Base-by-base conservation (phyloP, 305 asterid genomes). In the Striga hermonthica region DNA sequence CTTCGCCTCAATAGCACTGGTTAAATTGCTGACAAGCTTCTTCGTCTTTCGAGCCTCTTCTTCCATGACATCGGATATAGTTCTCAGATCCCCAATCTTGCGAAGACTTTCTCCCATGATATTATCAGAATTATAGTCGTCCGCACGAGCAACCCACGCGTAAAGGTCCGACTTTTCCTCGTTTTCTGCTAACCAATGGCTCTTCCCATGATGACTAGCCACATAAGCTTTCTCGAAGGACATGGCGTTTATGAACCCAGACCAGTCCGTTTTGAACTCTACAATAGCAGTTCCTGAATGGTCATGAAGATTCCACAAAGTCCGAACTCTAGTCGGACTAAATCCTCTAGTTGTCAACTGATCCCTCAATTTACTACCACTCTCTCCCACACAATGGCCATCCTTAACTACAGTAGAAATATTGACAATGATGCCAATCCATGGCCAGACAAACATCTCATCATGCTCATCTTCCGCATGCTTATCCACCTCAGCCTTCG, bases 1-100 rank as follows among this genome's bases (percentile, higher is more conserved):
- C 79, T 86, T 84, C 31, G 60, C 79, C 71, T 82, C 95, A 61
- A 86, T 84, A 47, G 75, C 89, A 69, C 79, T 82, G 7, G 79
- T 66, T 74, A 84, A 72, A 64, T 81, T 79, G 31, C 75, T 68
- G 9, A 86, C 84, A 36, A 86, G 89, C 65, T 81, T 84, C 45
- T 53, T 56, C 3, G 45, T 57, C 45, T 36, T 57, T 36, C 62
- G 45, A 35, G 11, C 62, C 14, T 57, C 62, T 10, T 57, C 62
- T 36, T 57, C 62, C 62, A 57, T 57, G 16, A 57, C 12, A 57
- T 35, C 62, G 8, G 62, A 57, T 36, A 57, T 57, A 7, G 62
- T 57, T 36, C 62, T 57, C 38, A 57, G 62, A 57, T 57, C 62
- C 8, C 62, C 62, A 57, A 57, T 36, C 62, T 57, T 57, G 9